Evolutionary conservation across 2,329 filamentous ascomycete genomes (phyloP), one percentile per base, ranked within the genome.

Genomic region (Fusarium ambrosium): DNA sequence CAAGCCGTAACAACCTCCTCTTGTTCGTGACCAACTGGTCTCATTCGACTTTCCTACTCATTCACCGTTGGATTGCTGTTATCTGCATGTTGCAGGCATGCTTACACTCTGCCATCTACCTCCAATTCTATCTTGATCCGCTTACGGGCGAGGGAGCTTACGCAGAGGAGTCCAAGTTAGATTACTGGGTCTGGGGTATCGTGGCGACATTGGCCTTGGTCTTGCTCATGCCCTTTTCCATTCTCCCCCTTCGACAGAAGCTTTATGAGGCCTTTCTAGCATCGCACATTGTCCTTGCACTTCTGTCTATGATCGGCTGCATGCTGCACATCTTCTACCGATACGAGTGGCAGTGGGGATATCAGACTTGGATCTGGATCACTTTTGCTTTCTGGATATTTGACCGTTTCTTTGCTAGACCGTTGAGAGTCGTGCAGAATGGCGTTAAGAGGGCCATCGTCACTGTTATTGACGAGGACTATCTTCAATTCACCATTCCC

Each of bases 31-130:
- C 87, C 0, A 82, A 85, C 70, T 88, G 86, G 86, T 83, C 81
- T 1, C 84, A 87, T 66, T 81, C 82, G 1, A 88, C 87, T 1
- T 88, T 81, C 70, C 64, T 88, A 8, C 75, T 88, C 2, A 77
- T 88, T 0, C 87, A 89, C 75, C 85, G 86, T n/a, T 88, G 85
- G 85, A 79, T 86, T 4, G 86, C 86, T 2, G 76, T 81, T 39
- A 78, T 89, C 13, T 83, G 80, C 51, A 82, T 83, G 2, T 45
- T 88, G 1, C 82, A 89, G 58, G 85, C 83, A 4, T 75, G 84
- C 18, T 36, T 89, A 0, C 87, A 89, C 79, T 84, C 82, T 11
- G 36, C 36, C 22, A 60, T 60, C 20, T 29, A 39, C 20, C 16
- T 60, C 2, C 34, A 39, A 16, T 60, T 39, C 36, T 60, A 60